phyloP scores from a whole-genome alignment of 2,329 filamentous ascomycete genomes.

The Colletotrichum lentis region DNA sequence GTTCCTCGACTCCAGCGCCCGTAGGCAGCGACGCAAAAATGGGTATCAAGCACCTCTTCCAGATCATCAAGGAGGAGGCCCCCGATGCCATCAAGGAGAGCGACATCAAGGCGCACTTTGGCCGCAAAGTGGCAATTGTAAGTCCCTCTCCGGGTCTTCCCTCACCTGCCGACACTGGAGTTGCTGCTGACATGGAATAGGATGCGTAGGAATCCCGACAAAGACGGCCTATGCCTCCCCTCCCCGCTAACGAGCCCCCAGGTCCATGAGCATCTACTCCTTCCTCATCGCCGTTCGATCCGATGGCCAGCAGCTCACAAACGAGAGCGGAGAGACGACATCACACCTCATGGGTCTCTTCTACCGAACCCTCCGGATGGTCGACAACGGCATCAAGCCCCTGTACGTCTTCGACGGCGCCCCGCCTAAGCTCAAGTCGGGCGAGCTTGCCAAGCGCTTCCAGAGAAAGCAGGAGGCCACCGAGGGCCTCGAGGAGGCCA shows the following conservation, averaged over 20 bases:
- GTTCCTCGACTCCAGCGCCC: neutral
- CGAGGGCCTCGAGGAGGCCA: constrained; percentile 91
- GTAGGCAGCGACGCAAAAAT: constrained; percentile 49
- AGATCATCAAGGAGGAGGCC: constrained; percentile 88
- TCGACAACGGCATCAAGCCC: constrained; percentile 98
- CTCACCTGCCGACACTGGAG: too few relatives aligned
- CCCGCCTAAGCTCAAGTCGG: constrained; percentile 96
- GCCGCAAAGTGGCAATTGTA: constrained; percentile 97
- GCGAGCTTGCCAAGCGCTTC: constrained; percentile 94
- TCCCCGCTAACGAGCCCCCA: constrained; percentile 46
- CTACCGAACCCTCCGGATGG: constrained; percentile 96
- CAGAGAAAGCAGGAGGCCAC: constrained; percentile 93
- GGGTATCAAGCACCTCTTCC: constrained; percentile 78
- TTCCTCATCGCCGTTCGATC: constrained; percentile 98
- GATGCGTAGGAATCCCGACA: constrained; percentile 60
- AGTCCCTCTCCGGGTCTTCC: constrained; percentile 47
- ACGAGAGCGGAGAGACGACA: constrained; percentile 93
- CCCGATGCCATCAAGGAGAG: constrained; percentile 96
- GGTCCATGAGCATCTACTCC: constrained; percentile 98
- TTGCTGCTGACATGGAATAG: constrained; percentile 46
- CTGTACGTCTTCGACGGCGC: constrained; percentile 98
- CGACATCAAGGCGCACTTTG: constrained; percentile 99
- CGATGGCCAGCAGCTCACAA: constrained; percentile 95
- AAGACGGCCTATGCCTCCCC: neutral
- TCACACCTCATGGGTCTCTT: constrained; percentile 99